These are phyloP conservation scores for Starmerella bacillaris DNA, from an alignment of 805 yeast genomes.

Conservation along the genomic window DNA sequence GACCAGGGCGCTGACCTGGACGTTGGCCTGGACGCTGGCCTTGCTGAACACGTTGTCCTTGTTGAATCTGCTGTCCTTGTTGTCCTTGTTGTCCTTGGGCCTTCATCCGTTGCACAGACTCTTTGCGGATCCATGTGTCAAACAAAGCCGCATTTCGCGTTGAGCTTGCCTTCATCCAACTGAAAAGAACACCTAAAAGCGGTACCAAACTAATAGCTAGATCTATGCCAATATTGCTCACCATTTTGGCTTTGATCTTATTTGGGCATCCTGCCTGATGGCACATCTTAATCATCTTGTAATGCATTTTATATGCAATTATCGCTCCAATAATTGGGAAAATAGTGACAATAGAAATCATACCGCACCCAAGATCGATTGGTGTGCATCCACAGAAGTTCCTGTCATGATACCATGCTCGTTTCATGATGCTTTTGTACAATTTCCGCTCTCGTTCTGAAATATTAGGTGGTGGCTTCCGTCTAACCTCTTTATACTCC, in stretches of 20 bases:
- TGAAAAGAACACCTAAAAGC: conserved; percentile 52
- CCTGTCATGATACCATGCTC: conserved; percentile 77
- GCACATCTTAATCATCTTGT: conserved; percentile 45
- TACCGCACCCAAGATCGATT: conserved; percentile 53
- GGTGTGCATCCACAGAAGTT: conserved; percentile 38
- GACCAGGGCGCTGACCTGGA: too few species aligned
- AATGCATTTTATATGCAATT: conserved; percentile 62
- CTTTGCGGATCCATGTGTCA: conserved; percentile 29
- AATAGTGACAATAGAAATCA: conserved; percentile 53
- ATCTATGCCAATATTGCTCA: conserved; percentile 60
- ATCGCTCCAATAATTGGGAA: conserved; percentile 77
- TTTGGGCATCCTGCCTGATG: conserved; percentile 41
- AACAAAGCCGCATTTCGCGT: conserved; percentile 76
- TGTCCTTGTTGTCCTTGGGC: too few species aligned
- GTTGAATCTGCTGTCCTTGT: too few species aligned
- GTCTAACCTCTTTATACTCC: conserved; percentile 27
- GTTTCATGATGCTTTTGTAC: conserved; percentile 56
- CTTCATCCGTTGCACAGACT: too few species aligned
- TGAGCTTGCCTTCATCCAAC: conserved; percentile 73
- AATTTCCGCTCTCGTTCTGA: conserved; percentile 41
- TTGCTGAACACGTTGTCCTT: too few species aligned
- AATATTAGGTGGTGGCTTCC: conserved; percentile 35
- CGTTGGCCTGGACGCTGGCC: too few species aligned
- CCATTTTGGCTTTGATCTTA: conserved; percentile 46
- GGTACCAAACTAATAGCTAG: conserved; percentile 64